phyloP scores from a whole-genome alignment of 2,329 filamentous ascomycete species.

The Bimuria novae-zelandiae region DNA sequence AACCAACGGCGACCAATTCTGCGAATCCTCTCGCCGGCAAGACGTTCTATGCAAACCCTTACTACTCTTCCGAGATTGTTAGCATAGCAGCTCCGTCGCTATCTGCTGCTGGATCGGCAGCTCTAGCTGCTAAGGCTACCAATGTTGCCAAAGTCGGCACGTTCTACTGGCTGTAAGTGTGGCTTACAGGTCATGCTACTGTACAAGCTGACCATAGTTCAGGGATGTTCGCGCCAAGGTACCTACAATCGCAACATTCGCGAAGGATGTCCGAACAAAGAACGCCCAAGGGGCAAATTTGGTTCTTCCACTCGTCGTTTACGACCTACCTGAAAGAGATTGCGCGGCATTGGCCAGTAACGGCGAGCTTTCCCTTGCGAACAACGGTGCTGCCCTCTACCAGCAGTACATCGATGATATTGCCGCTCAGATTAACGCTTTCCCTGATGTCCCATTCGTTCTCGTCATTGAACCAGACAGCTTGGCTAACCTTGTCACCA shows the following conservation, averaged over 20 bases:
- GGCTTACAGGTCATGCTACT: neutral
- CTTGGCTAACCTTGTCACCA: slow-evolving; percentile 65
- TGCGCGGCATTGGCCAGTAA: slow-evolving; percentile 68
- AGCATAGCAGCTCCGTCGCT: slow-evolving; percentile 64
- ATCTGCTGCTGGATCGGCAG: slow-evolving; percentile 55
- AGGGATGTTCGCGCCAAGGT: slow-evolving; percentile 54
- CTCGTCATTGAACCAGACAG: slow-evolving; percentile 63
- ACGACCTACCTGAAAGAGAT: slow-evolving; percentile 66
- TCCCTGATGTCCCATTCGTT: slow-evolving; percentile 56
- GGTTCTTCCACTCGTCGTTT: slow-evolving; percentile 60
- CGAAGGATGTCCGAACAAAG: slow-evolving; percentile 50
- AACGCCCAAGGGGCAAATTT: slow-evolving; percentile 54
- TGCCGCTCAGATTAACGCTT: slow-evolving; percentile 54
- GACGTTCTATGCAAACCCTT: slow-evolving; percentile 55
- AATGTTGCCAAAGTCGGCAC: slow-evolving; percentile 55
- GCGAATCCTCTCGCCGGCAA: slow-evolving; percentile 58
- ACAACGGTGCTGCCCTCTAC: slow-evolving; percentile 56
- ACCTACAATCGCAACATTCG: slow-evolving; percentile 51
- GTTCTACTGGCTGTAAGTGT: slow-evolving; percentile 52
- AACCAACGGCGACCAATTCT: slow-evolving; percentile 33
- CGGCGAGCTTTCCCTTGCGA: slow-evolving; percentile 61
- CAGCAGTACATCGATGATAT: slow-evolving; percentile 59
- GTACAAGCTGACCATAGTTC: neutral
- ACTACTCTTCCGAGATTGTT: slow-evolving; percentile 57
- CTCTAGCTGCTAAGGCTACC: slow-evolving; percentile 55